phyloP scores from a whole-genome alignment of 768 basidiomycete species.

The Lyophyllum decastes region DNA sequence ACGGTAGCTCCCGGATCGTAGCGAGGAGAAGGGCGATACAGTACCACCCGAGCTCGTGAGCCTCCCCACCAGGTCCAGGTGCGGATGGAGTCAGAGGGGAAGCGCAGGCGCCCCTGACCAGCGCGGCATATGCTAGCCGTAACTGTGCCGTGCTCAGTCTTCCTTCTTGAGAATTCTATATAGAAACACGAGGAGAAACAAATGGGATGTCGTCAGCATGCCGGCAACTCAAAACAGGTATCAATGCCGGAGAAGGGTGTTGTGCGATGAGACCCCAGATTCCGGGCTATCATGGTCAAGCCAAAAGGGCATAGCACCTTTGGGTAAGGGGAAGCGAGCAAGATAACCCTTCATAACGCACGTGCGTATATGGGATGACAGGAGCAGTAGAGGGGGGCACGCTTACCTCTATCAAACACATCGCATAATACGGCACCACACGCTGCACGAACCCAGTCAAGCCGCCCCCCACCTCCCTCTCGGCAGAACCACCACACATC shows the following conservation, averaged over 20 bases:
- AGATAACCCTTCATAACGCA: no score
- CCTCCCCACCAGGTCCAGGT: slow-evolving; percentile 23
- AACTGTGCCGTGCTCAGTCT: slow-evolving; percentile 66
- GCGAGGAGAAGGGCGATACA: slow-evolving; percentile 61
- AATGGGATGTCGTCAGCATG: slow-evolving; percentile 6
- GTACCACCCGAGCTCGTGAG: slow-evolving; percentile 62
- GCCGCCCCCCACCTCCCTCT: slow-evolving; percentile 11
- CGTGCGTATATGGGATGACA: neutral
- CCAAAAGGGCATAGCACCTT: no score
- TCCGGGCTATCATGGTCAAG: no score
- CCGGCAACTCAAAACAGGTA: slow-evolving; percentile 9
- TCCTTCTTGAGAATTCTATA: slow-evolving; percentile 70
- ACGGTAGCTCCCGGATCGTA: slow-evolving; percentile 36
- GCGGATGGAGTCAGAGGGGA: no score
- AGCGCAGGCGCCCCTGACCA: slow-evolving; percentile 54
- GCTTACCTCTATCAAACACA: slow-evolving; percentile 69
- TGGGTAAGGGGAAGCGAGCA: no score
- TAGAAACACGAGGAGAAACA: slow-evolving; percentile 1
- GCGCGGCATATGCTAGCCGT: slow-evolving; percentile 70
- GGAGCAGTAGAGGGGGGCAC: neutral
- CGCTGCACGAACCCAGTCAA: slow-evolving; percentile 46
- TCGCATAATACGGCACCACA: slow-evolving; percentile 74
- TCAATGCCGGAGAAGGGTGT: neutral
- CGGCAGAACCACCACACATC: slow-evolving; percentile 3
- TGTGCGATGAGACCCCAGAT: no score